phyloP scores from a whole-genome alignment of 768 basidiomycete genomes.

The Tricholoma sp. region DNA sequence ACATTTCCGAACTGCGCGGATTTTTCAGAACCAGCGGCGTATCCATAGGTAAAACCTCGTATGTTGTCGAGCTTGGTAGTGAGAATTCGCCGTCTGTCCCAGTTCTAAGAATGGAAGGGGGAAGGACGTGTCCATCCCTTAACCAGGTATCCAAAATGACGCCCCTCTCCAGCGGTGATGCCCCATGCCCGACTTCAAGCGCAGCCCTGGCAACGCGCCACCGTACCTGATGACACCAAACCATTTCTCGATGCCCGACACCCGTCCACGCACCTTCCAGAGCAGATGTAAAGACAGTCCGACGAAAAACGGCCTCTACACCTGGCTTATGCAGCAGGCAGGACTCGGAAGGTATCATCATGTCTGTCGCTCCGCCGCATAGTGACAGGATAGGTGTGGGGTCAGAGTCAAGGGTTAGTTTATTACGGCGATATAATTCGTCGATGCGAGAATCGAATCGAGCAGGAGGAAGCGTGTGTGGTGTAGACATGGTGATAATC shows the following conservation, averaged over 20 bases:
- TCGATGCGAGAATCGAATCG: constrained; percentile 82
- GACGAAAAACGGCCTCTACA: constrained; percentile 33
- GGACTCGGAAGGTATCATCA: constrained; percentile 88
- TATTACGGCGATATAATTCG: constrained; percentile 54
- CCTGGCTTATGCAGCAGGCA: constrained; percentile 52
- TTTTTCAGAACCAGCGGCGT: constrained; percentile 37
- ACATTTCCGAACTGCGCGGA: constrained; percentile 38
- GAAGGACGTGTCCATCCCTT: constrained; percentile 51
- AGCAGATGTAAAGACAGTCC: constrained; percentile 78
- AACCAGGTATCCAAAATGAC: constrained; percentile 62
- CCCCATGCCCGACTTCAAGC: constrained; percentile 53
- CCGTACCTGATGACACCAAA: constrained; percentile 98
- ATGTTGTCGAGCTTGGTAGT: constrained; percentile 18
- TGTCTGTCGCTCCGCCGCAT: constrained; percentile 89
- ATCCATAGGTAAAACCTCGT: constrained; percentile 32
- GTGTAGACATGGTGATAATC: constrained; percentile 95
- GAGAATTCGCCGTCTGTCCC: constrained; percentile 11
- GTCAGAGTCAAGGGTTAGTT: constrained; percentile 32
- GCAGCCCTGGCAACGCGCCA: constrained; percentile 81
- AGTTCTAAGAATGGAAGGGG: constrained; percentile 17
- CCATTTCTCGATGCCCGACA: constrained; percentile 93
- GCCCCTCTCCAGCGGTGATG: constrained; percentile 21
- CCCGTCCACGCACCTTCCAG: constrained; percentile 93
- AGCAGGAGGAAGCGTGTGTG: constrained; percentile 83
- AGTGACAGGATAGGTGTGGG: constrained; percentile 75